A percentile compares a stretch with the other conserved stretches of the same genome.
Evolutionary conservation across 306 rosid species (phyloP).

Genomic region (Luffa acutangula): DNA sequence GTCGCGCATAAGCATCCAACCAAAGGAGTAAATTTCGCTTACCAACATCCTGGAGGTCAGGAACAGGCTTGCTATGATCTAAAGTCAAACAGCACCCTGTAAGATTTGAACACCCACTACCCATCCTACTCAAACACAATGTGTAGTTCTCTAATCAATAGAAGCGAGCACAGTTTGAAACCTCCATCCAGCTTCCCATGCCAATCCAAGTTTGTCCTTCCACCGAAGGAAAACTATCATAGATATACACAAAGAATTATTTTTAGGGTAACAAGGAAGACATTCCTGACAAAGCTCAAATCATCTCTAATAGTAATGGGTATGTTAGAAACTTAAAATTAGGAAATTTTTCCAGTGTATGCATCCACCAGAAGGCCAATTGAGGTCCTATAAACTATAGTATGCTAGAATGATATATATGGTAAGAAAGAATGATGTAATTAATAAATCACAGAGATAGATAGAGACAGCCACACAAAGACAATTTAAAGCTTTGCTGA

Average conservation of each 20-base stretch:
- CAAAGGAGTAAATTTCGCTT: constrained; percentile 18
- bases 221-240: constrained; percentile 12
- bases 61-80: constrained; percentile 32
- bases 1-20: neutral
- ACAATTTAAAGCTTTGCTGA: neutral
- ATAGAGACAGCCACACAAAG: neutral
- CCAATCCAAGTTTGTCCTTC: constrained; percentile 12
- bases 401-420: neutral
- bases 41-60: constrained; percentile 41
- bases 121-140: constrained; percentile 51
- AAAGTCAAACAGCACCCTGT: constrained; percentile 40
- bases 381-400: neutral
- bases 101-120: constrained; percentile 63
- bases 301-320: neutral
- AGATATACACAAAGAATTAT: neutral
- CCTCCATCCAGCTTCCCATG: constrained; percentile 5
- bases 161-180: neutral
- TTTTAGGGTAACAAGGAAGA: neutral
- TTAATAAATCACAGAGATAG: neutral
- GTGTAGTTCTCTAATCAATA: neutral
- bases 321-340: neutral
- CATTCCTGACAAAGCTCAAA: neutral
- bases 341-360: neutral
- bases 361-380: neutral
- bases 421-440: neutral